Percentiles rank a stretch among this genome's conserved stretches.
These are phyloP conservation scores for Strobilomyces echinocephalus DNA, from an alignment of 768 basidiomycete genomes.

Conservation along the genomic window DNA sequence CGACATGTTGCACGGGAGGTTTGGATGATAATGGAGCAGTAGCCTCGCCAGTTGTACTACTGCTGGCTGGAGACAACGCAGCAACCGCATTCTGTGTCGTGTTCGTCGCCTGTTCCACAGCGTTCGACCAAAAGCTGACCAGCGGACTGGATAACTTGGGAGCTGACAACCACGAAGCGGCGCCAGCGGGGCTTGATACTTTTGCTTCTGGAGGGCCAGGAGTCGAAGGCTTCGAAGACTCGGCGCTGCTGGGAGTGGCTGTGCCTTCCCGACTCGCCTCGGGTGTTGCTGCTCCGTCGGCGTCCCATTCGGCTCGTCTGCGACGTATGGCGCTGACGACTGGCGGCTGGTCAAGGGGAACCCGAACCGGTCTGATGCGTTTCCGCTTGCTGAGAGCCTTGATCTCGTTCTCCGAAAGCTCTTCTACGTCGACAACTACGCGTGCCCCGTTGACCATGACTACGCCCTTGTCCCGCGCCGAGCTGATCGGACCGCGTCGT, in stretches of 20 bases:
- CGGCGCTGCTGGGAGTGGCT: conserved; percentile 7
- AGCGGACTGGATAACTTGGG: conserved; percentile 69
- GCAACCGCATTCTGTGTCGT: conserved; percentile 78
- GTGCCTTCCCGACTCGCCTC: conserved; percentile 17
- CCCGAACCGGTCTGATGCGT: conserved; percentile 76
- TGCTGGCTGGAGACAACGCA: conserved; percentile 57
- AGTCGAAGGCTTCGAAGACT: conserved; percentile 16
- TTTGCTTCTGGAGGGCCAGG: conserved; percentile 22
- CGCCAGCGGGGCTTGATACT: conserved; percentile 7
- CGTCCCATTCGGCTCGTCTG: conserved; percentile 70
- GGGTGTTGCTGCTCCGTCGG: conserved; percentile 35
- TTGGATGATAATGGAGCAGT: conserved; percentile 51
- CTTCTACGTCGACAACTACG: conserved; percentile 81
- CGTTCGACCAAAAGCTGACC: conserved; percentile 65
- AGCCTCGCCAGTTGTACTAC: conserved; percentile 34
- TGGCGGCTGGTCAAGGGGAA: conserved; percentile 91
- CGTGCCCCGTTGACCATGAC: conserved; percentile 90
- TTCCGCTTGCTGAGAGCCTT: conserved; percentile 80
- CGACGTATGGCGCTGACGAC: conserved; percentile 67
- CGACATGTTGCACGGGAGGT: conserved; percentile 71
- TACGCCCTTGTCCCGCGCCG: conserved; percentile 69
- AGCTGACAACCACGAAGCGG: conserved; percentile 48
- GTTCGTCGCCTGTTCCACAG: conserved; percentile 66
- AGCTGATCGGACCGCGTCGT: conserved; percentile 55
- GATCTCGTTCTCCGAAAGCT: conserved; percentile 81